Evolutionary conservation across 768 basidiomycete species (phyloP).

Genomic region (Xerocomellus dryophilus): DNA sequence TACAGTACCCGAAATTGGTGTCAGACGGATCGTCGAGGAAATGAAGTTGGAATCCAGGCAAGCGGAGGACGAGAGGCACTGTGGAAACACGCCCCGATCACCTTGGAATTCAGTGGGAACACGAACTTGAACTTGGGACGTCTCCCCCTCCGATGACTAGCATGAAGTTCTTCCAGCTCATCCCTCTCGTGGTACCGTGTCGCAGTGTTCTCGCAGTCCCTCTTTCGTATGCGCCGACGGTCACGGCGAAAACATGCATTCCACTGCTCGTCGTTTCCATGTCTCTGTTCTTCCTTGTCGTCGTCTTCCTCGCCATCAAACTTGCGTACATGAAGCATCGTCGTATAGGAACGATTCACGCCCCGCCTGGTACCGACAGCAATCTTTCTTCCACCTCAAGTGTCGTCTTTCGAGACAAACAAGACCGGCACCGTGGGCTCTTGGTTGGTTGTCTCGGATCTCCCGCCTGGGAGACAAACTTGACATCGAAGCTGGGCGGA

Average conservation of each 20-base stretch:
- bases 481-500: conserved; percentile 13
- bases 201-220: conserved; percentile 15
- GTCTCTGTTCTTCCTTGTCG: conserved; percentile 16
- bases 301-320: conserved; percentile 21
- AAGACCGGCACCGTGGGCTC: conserved; percentile 10
- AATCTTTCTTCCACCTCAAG: not conserved
- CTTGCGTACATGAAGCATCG: conserved; percentile 29
- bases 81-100: not conserved
- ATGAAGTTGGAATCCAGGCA: no score
- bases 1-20: no score
- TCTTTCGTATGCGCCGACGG: not conserved
- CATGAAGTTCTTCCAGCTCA: conserved; percentile 6
- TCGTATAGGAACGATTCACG: conserved; percentile 27
- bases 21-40: no score
- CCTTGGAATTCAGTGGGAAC: conserved; percentile 22
- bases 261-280: conserved; percentile 15
- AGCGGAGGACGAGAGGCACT: not conserved
- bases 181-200: not conserved
- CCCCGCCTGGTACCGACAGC: not conserved
- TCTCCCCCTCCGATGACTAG: not conserved
- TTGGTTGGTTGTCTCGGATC: conserved; percentile 32
- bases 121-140: conserved; percentile 5
- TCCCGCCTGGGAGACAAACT: conserved; percentile 29
- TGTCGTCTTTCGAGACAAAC: conserved; percentile 7
- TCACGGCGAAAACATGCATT: not conserved